Percentiles rank a stretch among this genome's conserved stretches.
Evolutionary conservation across 2,329 filamentous ascomycete genomes (phyloP).

Genomic region (Keithomyces neogunnii): DNA sequence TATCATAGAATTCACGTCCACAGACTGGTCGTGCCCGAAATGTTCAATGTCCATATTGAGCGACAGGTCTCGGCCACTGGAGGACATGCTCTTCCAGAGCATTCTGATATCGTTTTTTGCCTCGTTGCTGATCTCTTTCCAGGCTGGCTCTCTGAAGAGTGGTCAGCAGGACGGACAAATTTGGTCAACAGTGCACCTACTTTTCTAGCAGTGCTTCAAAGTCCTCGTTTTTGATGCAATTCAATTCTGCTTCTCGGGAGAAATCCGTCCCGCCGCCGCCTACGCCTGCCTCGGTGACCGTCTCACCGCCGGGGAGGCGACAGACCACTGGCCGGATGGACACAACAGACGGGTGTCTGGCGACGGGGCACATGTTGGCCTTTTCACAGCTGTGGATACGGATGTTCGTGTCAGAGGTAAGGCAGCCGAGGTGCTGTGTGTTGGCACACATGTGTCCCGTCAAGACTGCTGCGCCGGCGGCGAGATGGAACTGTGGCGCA

Average conservation of each 20-base stretch:
- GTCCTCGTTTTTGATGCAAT: conserved; percentile 44
- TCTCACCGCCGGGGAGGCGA: conserved; percentile 47
- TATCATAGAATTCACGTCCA: conserved; percentile 4
- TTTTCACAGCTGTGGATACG: conserved; percentile 83
- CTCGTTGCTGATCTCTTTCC: conserved; percentile 6
- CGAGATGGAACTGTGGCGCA: conserved; percentile 31
- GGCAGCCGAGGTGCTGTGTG: conserved; percentile 55
- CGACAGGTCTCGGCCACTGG: conserved; percentile 16
- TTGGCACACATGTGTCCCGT: conserved; percentile 73
- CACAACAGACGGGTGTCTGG: conserved; percentile 46
- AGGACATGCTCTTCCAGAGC: conserved; percentile 9
- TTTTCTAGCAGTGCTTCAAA: conserved; percentile 38
- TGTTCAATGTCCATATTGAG: conserved; percentile 15
- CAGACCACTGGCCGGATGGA: conserved; percentile 73
- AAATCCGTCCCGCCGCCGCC: conserved; percentile 75
- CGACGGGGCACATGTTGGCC: conserved; percentile 50
- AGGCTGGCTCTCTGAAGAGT: conserved; percentile 11
- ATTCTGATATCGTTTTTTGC: conserved; percentile 6
- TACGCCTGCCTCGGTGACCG: conserved; percentile 65
- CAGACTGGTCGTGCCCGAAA: conserved; percentile 11
- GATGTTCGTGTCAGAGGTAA: conserved; percentile 54
- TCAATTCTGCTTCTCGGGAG: conserved; percentile 57
- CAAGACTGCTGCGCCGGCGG: conserved; percentile 57
- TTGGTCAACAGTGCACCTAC: conserved; percentile 14
- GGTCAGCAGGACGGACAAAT: neutral